Evolutionary conservation across 331 rosid species (phyloP), one percentile per base, ranked within the genome.

Genomic region (Acacia concinna): DNA sequence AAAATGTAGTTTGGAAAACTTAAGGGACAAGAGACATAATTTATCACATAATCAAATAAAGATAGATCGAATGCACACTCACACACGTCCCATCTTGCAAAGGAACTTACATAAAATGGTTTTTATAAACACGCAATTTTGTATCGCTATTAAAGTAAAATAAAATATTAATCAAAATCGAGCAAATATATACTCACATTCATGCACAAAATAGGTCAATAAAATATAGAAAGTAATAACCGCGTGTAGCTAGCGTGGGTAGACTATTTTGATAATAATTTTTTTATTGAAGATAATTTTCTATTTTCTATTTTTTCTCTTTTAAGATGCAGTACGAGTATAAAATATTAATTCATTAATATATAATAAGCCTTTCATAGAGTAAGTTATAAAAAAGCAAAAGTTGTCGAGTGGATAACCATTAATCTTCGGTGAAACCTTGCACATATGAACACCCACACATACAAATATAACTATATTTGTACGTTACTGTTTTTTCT

Each of bases 1-100:
- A 34, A 57, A 74, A 32, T 23, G n/a, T 70, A 62, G 62, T 63
- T 70, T 20, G 37, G 41, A 38, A 64, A 74, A 60, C 69, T 35
- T 28, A 28, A 20, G 68, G 15, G 41, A 46, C 41, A 67, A 78
- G 68, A 54, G 62, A 8, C 28, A 54, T 64, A 59, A 54, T 20
- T 52, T 14, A 34, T 43, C 52, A 41, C 13, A 12, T 40, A 68
- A 51, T 74, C 18, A 79, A 78, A 68, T 57, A 20, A 75, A 67
- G 72, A 46, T 43, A 3, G 51, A 5, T 14, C 18, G 25, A 64
- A 18, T 64, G 34, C 31, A 56, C 17, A 21, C 31, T 56, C 63
- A 8, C 30, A 23, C 63, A 10, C 17, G 25, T 3, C 63, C 63
- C 63, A 23, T 56, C 63, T 21, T 56, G 31, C 17, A 11, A 64